These are phyloP conservation scores for Flammula alnicola DNA, from an alignment of 1,284 basidiomycete genomes.

Conservation along the genomic window DNA sequence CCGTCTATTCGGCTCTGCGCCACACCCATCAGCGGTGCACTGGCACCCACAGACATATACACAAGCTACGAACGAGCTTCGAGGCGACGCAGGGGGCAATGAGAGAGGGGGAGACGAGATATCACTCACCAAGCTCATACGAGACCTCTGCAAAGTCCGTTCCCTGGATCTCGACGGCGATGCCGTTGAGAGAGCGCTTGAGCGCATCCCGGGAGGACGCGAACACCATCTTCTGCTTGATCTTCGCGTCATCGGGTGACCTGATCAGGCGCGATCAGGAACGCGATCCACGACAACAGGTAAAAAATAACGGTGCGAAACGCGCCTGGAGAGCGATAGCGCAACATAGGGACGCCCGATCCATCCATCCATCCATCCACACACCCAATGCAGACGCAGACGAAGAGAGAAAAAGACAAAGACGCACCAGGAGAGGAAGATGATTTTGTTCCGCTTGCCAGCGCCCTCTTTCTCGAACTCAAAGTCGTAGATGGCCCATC, in stretches of 20 bases:
- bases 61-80: background rate
- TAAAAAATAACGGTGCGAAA: conserved; percentile 1
- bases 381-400: no score
- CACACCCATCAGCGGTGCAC: conserved; percentile 1
- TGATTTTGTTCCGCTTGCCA: conserved; percentile 90
- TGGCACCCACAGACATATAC: background rate
- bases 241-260: conserved; percentile 87
- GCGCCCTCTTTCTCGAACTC: conserved; percentile 82
- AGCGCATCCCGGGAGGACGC: conserved; percentile 92
- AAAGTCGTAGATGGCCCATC: conserved; percentile 95
- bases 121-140: conserved; percentile 72
- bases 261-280: conserved; percentile 45
- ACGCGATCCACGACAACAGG: background rate
- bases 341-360: no score
- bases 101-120: conserved; percentile 2
- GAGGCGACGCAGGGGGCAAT: background rate
- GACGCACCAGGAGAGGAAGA: conserved; percentile 83
- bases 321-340: background rate
- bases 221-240: conserved; percentile 95
- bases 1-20: background rate
- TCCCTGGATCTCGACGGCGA: conserved; percentile 85
- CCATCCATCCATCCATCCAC: no score
- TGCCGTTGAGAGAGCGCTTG: conserved; percentile 72
- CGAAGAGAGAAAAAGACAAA: conserved; percentile 2
- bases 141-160: conserved; percentile 84